Conservation (phyloP, 495 filamentous ascomycete genomes). For the Parachaetomium inaequale region DNA sequence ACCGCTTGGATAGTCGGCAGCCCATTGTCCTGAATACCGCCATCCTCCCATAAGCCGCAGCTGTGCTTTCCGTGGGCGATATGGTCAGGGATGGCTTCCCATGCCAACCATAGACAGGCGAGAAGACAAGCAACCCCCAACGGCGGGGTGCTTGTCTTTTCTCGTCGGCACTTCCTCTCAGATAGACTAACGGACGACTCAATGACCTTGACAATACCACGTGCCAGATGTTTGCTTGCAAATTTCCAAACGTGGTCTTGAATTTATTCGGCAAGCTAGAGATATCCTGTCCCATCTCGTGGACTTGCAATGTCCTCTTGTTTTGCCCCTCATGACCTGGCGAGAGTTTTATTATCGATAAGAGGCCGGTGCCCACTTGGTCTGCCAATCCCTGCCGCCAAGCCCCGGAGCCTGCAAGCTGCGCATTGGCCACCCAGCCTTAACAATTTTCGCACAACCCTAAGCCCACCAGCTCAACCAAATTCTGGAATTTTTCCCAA, state of each 20-base stretch:
- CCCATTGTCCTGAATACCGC: background rate
- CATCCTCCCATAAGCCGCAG: background rate
- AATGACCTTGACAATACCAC: background rate
- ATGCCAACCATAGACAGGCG: background rate
- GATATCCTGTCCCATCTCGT: too few species aligned
- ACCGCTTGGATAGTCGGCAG: background rate
- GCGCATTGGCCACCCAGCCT: conserved; percentile 26
- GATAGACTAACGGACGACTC: background rate
- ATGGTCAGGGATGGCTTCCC: background rate
- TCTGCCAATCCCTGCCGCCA: conserved; percentile 4
- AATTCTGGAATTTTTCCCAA: conserved; percentile 41
- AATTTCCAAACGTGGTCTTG: background rate
- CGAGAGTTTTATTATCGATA: conserved; percentile 1
- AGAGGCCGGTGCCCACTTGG: background rate
- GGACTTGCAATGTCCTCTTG: background rate
- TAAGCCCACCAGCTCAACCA: conserved; percentile 34
- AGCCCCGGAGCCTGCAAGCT: background rate
- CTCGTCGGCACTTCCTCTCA: background rate
- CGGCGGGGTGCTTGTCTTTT: background rate
- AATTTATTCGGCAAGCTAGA: background rate
- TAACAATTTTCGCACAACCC: conserved; percentile 37
- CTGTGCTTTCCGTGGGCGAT: background rate
- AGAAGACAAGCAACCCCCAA: background rate
- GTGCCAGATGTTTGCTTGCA: background rate
- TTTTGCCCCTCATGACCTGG: background rate